Percentiles rank a stretch among this genome's conserved stretches.
Conservation (phyloP, 495 filamentous ascomycete genomes). For the Lasiosphaeriaceae sp. region DNA sequence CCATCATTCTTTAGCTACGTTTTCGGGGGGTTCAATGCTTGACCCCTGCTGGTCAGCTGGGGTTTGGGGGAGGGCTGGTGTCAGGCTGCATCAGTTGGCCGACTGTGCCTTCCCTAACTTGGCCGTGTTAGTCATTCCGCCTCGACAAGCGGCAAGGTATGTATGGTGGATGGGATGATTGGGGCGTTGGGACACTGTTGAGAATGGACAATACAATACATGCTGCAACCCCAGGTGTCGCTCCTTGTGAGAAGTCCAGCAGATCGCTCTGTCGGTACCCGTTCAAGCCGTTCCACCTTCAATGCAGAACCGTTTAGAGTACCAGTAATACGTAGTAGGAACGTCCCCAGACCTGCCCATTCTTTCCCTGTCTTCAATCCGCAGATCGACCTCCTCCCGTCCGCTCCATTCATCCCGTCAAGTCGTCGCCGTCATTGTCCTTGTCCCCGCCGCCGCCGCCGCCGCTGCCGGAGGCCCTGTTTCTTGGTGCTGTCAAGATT, state of each 20-base stretch:
- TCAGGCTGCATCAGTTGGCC: not conserved
- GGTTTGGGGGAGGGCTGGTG: no score
- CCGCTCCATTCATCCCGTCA: not conserved
- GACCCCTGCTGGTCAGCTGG: not conserved
- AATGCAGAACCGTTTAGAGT: no score
- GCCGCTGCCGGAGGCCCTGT: not conserved
- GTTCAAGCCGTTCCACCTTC: no score
- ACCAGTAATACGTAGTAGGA: no score
- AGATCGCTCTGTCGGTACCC: no score
- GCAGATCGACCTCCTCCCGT: not conserved
- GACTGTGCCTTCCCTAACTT: not conserved
- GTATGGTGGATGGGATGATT: not conserved
- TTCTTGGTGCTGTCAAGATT: not conserved
- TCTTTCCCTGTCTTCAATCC: no score
- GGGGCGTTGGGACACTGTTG: no score
- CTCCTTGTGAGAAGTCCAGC: no score
- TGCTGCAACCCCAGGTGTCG: no score
- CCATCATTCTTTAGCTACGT: constrained; percentile 12
- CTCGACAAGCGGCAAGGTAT: not conserved
- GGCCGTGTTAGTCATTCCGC: not conserved
- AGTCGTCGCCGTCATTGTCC: not conserved
- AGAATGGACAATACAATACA: no score
- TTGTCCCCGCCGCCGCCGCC: no score
- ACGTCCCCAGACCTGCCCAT: no score
- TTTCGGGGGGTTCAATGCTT: not conserved